Conservation (phyloP, 164 flowering plant species). For the Vitis labrusca region DNA sequence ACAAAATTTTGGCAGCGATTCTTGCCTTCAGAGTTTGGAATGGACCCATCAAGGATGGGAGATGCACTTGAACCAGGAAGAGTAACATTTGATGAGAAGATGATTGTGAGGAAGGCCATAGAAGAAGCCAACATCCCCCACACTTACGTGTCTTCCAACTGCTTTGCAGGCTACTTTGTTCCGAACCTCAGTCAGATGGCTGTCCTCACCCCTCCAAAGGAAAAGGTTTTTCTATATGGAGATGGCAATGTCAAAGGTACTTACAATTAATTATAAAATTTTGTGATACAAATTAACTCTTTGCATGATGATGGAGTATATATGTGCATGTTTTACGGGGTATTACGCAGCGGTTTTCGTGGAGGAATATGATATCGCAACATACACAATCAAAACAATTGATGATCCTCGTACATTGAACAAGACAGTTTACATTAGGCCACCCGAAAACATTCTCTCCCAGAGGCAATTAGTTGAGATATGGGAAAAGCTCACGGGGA, state of each 20-base stretch:
- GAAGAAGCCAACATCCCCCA: constrained; percentile 9
- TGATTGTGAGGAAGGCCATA: constrained; percentile 22
- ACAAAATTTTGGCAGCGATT: constrained; percentile 21
- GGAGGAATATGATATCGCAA: no score
- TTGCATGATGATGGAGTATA: no score
- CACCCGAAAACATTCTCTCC: no score
- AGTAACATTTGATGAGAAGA: constrained; percentile 40
- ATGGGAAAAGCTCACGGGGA: no score
- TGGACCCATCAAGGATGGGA: constrained; percentile 36
- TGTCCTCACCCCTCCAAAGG: constrained; percentile 28
- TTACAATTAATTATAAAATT: background rate
- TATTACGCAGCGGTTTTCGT: constrained; percentile 31
- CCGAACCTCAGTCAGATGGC: constrained; percentile 27
- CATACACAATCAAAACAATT: no score
- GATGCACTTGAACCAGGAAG: constrained; percentile 41
- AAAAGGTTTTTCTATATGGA: background rate
- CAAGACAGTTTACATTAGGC: no score
- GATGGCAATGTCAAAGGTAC: constrained; percentile 11
- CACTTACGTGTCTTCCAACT: constrained; percentile 17
- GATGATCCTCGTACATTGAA: no score
- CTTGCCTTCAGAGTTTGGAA: constrained; percentile 45
- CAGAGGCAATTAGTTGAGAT: background rate
- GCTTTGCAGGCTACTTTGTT: constrained; percentile 35
- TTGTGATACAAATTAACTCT: background rate
- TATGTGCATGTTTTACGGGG: background rate